Conservation (phyloP, 192 early-diverging fungal species). For the Linderina pennispora region DNA sequence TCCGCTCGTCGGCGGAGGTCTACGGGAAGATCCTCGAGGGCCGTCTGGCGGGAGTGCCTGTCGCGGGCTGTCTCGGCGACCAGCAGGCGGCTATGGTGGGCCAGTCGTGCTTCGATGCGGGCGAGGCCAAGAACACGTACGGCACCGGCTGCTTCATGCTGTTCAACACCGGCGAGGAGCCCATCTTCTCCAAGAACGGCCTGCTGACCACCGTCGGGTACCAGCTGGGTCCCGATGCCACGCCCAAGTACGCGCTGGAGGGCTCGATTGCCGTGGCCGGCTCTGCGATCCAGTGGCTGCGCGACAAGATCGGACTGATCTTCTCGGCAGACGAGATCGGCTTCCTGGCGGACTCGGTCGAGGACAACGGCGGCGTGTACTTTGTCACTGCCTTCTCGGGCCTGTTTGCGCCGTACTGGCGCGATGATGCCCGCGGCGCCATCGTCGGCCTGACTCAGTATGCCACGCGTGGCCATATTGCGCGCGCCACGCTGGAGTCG, state of each 20-base stretch:
- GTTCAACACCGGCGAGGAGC: constrained; percentile 78
- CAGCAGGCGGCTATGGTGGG: constrained; percentile 94
- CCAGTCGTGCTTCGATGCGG: constrained; percentile 83
- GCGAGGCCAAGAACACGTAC: constrained; percentile 93
- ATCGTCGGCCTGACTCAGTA: constrained; percentile 87
- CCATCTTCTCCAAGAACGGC: constrained; percentile 74
- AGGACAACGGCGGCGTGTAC: constrained; percentile 82
- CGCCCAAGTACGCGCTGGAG: constrained; percentile 81
- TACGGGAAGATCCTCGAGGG: constrained; percentile 63
- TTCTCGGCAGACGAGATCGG: constrained; percentile 67
- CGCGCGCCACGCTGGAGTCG: constrained; percentile 82
- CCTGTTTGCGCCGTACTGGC: constrained; percentile 93
- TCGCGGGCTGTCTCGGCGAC: constrained; percentile 89
- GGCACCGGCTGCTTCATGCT: constrained; percentile 97
- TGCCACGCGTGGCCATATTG: constrained; percentile 78
- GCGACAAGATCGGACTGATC: constrained; percentile 82
- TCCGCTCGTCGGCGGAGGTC: constrained; percentile 72
- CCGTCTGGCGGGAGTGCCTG: constrained; percentile 62
- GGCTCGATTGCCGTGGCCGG: constrained; percentile 90
- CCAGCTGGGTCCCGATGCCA: constrained; percentile 66
- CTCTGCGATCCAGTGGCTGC: constrained; percentile 84
- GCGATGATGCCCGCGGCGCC: constrained; percentile 80
- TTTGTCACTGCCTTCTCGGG: constrained; percentile 95
- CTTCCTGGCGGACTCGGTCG: constrained; percentile 56
- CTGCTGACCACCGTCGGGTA: constrained; percentile 88